phyloP scores from a whole-genome alignment of 2,329 filamentous ascomycete genomes.

The Epicoccum sorghinum region DNA sequence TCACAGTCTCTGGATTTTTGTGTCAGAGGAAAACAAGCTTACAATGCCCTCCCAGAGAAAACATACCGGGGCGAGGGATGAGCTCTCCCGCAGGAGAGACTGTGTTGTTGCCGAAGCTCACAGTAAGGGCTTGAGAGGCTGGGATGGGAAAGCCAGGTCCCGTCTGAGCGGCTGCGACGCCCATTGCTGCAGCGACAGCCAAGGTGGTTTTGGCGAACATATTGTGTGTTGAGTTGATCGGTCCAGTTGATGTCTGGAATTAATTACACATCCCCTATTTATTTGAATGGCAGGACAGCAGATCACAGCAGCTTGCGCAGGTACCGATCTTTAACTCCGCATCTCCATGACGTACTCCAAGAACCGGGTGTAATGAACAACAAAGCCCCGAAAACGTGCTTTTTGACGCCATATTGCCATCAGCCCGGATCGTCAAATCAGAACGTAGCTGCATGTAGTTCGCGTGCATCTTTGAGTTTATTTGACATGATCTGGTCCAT shows the following conservation, averaged over 20 bases:
- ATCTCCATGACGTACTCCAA: not conserved
- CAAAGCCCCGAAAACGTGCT: no score
- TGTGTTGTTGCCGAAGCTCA: constrained; percentile 40
- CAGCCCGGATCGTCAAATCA: no score
- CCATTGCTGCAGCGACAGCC: constrained; percentile 20
- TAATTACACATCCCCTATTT: not conserved
- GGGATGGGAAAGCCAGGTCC: constrained; percentile 41
- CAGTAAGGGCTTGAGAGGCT: constrained; percentile 23
- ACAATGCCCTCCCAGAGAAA: not conserved
- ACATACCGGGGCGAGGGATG: constrained; percentile 40
- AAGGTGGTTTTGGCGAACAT: constrained; percentile 25
- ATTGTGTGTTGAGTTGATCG: not conserved
- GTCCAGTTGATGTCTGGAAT: not conserved
- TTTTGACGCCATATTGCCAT: no score
- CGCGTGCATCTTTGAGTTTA: no score
- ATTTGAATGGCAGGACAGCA: not conserved
- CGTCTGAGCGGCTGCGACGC: constrained; percentile 25
- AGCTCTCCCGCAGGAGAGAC: constrained; percentile 42
- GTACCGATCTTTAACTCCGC: not conserved
- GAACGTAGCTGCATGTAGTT: no score
- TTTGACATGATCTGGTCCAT: no score
- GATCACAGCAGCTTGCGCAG: not conserved
- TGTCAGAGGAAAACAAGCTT: not conserved
- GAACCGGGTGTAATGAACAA: no score
- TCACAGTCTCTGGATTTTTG: constrained; percentile 26